phyloP scores from a whole-genome alignment of 371 early-diverging fungal species.

The Synchytrium microbalum region DNA sequence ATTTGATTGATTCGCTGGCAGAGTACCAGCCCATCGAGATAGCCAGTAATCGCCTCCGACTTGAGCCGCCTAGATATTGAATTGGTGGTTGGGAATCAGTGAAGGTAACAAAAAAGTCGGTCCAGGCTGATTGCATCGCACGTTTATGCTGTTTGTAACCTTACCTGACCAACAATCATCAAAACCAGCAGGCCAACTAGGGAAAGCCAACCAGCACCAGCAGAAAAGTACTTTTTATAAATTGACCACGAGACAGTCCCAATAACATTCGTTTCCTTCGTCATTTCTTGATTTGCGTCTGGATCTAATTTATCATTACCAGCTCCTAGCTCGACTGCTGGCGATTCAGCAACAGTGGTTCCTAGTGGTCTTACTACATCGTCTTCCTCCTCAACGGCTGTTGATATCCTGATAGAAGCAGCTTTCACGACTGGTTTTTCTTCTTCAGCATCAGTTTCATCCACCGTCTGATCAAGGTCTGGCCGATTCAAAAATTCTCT shows the following conservation, averaged over 20 bases:
- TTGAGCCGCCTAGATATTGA: too few relatives aligned
- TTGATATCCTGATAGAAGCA: slow-evolving; percentile 6
- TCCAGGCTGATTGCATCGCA: too few relatives aligned
- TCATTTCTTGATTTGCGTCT: slow-evolving; percentile 47
- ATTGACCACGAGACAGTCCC: background rate
- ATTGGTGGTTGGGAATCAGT: too few relatives aligned
- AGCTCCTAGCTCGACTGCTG: slow-evolving; percentile 33
- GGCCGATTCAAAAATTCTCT: slow-evolving; percentile 9
- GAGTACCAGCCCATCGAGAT: slow-evolving; percentile 20
- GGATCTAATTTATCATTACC: slow-evolving; percentile 54
- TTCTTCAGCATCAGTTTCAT: slow-evolving; percentile 4
- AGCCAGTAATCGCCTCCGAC: slow-evolving; percentile 30
- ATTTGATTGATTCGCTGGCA: slow-evolving; percentile 15
- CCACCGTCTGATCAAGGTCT: slow-evolving; percentile 3
- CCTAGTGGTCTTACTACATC: slow-evolving; percentile 40
- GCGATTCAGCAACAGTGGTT: slow-evolving; percentile 20
- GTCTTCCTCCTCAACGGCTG: slow-evolving; percentile 26
- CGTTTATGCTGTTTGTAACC: too few relatives aligned
- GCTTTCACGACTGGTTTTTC: background rate
- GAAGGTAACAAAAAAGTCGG: too few relatives aligned
- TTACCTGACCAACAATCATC: slow-evolving; percentile 26
- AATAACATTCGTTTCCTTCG: background rate
- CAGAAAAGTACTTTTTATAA: slow-evolving; percentile 37
- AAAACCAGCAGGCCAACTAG: slow-evolving; percentile 10
- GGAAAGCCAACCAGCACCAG: slow-evolving; percentile 26